Evolutionary conservation across 768 basidiomycete species (phyloP).

Genomic region (Agaricus subrufescens): DNA sequence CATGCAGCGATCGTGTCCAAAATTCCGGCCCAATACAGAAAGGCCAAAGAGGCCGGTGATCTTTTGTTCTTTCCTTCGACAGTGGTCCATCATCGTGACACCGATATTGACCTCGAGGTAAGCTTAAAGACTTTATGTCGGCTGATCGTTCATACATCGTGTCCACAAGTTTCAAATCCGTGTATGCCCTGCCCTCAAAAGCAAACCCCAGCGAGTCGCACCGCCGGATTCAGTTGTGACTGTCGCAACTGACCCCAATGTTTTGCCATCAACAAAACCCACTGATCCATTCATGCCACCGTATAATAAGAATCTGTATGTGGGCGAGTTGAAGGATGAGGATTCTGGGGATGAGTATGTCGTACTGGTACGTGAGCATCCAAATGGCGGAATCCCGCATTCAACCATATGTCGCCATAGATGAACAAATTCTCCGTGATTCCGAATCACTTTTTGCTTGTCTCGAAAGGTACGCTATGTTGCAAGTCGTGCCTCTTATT

Average conservation of each 20-base stretch:
- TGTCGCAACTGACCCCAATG: not conserved
- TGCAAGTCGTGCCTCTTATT: not conserved
- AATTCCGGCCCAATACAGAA: slow-evolving; percentile 51
- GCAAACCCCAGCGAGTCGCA: slow-evolving; percentile 62
- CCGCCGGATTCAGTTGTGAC: slow-evolving; percentile 5
- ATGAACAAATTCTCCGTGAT: slow-evolving; percentile 86
- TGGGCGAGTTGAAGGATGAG: slow-evolving; percentile 72
- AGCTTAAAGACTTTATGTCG: slow-evolving; percentile 9
- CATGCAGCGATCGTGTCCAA: slow-evolving; percentile 50
- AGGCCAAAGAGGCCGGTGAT: slow-evolving; percentile 58
- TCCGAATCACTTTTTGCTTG: slow-evolving; percentile 81
- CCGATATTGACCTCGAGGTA: slow-evolving; percentile 65
- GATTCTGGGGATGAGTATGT: slow-evolving; percentile 55
- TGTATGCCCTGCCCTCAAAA: slow-evolving; percentile 78
- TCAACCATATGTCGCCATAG: slow-evolving; percentile 30
- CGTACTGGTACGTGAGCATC: slow-evolving; percentile 52
- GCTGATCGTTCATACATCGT: not conserved
- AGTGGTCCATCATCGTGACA: slow-evolving; percentile 41
- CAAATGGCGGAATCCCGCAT: not conserved
- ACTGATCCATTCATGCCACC: slow-evolving; percentile 83
- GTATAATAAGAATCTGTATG: slow-evolving; percentile 67
- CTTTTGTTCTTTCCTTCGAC: slow-evolving; percentile 78
- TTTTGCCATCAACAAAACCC: slow-evolving; percentile 21
- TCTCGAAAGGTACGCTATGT: slow-evolving; percentile 64
- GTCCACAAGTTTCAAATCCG: slow-evolving; percentile 73